phyloP scores from a whole-genome alignment of 495 filamentous ascomycete genomes.

The Aspergillus hancockii region DNA sequence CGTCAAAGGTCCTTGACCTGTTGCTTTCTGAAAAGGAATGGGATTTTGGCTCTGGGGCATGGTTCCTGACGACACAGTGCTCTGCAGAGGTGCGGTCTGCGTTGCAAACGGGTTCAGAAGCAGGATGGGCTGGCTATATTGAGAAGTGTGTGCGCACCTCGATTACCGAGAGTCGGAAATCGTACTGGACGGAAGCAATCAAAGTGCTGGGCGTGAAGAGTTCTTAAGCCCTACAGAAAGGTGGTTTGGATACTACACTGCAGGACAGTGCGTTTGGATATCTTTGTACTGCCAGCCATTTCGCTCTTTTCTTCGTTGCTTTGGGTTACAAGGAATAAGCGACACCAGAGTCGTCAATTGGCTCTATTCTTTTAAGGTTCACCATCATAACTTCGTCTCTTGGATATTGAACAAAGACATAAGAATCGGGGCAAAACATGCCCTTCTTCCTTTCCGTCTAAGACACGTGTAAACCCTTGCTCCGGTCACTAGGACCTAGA shows the following conservation, averaged over 20 bases:
- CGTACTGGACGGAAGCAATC: conserved; percentile 55
- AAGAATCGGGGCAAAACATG: background rate
- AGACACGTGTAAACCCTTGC: background rate
- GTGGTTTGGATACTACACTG: background rate
- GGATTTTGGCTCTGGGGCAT: conserved; percentile 73
- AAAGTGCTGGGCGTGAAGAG: conserved; percentile 35
- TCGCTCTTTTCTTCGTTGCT: background rate
- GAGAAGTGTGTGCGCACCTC: conserved; percentile 60
- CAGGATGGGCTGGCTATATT: conserved; percentile 65
- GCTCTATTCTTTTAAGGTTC: conserved; percentile 10
- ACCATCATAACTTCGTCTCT: conserved; percentile 15
- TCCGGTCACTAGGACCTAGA: background rate
- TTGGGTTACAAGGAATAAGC: background rate
- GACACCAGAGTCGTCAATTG: background rate
- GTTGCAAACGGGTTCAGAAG: conserved; percentile 52
- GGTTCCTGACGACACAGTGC: conserved; percentile 75
- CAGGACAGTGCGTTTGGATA: background rate
- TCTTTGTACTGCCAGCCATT: background rate
- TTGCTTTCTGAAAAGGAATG: conserved; percentile 57
- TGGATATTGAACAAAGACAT: background rate
- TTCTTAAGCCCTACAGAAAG: background rate
- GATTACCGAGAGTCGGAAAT: conserved; percentile 47
- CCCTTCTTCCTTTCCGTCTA: background rate
- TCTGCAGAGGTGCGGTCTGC: conserved; percentile 35
- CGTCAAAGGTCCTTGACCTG: conserved; percentile 56